Evolutionary conservation across 345 rosid genomes (phyloP).

Genomic region (Syzygium oleosum): DNA sequence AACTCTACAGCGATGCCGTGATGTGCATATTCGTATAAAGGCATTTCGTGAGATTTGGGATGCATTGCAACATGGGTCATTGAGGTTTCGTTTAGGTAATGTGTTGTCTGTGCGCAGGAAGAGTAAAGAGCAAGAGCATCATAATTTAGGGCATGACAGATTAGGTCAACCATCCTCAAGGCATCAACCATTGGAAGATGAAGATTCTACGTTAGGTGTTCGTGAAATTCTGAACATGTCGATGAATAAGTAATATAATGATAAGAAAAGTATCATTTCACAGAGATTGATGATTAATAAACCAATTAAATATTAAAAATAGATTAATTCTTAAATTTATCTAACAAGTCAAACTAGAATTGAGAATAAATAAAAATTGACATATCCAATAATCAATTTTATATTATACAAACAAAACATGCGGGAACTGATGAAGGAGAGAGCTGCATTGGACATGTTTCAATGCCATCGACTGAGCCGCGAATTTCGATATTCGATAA

Average conservation of each 20-base stretch:
- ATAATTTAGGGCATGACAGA: not conserved
- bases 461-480: not conserved
- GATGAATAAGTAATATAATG: too few relatives aligned
- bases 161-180: constrained; percentile 10
- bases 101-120: constrained; percentile 4
- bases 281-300: too few relatives aligned
- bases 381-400: too few relatives aligned
- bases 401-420: too few relatives aligned
- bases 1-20: constrained; percentile 31
- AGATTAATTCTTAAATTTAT: too few relatives aligned
- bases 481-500: constrained; percentile 23
- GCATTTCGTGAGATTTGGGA: constrained; percentile 49
- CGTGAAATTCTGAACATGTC: too few relatives aligned
- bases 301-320: too few relatives aligned
- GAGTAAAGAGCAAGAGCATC: not conserved
- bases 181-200: constrained; percentile 3
- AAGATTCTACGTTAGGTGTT: not conserved
- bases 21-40: constrained; percentile 26
- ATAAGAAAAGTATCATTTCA: too few relatives aligned
- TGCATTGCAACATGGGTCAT: constrained; percentile 29
- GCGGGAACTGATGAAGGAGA: too few relatives aligned
- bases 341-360: too few relatives aligned
- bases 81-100: constrained; percentile 25
- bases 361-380: too few relatives aligned
- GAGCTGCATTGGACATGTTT: too few relatives aligned